phyloP scores from a whole-genome alignment of 164 flowering plant genomes.

The Kalanchoe fedtschenkoi region DNA sequence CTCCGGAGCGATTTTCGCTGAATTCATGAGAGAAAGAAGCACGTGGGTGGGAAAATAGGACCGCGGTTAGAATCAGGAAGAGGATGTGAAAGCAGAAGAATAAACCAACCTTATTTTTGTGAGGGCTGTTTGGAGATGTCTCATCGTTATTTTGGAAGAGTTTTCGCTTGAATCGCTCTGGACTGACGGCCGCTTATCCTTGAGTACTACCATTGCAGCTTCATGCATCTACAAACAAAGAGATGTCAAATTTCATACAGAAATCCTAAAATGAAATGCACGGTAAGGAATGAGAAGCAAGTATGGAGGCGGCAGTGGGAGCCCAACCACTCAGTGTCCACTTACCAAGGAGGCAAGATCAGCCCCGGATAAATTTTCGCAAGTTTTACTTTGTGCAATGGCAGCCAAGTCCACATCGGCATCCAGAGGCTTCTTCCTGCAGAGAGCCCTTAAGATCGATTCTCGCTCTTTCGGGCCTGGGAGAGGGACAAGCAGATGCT shows the following conservation, averaged over 20 bases:
- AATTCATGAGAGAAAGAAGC: no score
- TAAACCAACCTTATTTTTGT: no score
- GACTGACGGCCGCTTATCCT: no score
- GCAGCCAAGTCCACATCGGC: constrained; percentile 52
- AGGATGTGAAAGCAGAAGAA: no score
- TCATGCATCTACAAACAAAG: constrained; percentile 52
- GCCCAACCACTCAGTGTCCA: no score
- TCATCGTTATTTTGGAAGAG: no score
- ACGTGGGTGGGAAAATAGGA: no score
- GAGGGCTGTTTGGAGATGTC: no score
- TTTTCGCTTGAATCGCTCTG: no score
- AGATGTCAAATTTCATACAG: background rate
- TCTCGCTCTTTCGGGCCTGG: constrained; percentile 69
- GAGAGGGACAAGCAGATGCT: constrained; percentile 66
- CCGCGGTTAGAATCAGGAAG: no score
- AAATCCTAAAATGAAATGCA: background rate
- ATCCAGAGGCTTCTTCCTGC: constrained; percentile 58
- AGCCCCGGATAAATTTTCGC: constrained; percentile 81
- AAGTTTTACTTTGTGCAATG: constrained; percentile 41
- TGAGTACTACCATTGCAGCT: constrained; percentile 66
- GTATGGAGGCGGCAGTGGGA: background rate
- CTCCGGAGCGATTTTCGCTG: no score
- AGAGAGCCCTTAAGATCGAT: constrained; percentile 55
- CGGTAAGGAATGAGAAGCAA: no score
- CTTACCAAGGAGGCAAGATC: constrained; percentile 77